Evolutionary conservation across 331 rosid species (phyloP).

Genomic region (Phaseolus coccineus): DNA sequence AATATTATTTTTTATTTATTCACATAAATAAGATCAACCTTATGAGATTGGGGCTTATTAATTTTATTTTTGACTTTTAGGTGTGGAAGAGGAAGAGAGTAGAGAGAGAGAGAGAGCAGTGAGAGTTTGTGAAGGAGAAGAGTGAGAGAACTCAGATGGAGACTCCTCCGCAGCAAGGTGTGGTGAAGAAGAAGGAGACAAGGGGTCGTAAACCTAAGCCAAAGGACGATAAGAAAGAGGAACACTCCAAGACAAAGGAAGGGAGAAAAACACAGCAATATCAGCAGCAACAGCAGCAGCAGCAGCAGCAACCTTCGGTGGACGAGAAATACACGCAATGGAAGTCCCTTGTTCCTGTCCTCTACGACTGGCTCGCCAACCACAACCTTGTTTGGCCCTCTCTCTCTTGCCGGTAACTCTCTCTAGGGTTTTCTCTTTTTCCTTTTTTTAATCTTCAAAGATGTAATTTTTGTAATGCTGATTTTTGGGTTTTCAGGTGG

Average conservation of each 20-base stretch:
- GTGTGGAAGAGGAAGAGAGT: not conserved
- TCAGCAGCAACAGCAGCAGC: constrained; percentile 55
- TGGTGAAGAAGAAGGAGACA: constrained; percentile 92
- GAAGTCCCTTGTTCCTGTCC: constrained; percentile 98
- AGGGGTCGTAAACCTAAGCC: constrained; percentile 96
- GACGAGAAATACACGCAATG: constrained; percentile 95
- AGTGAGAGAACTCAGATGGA: constrained; percentile 56
- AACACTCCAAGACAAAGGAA: constrained; percentile 53
- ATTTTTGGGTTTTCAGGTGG: constrained; percentile 63
- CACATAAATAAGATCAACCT: not conserved
- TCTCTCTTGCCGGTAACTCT: constrained; percentile 89
- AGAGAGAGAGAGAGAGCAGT: not conserved
- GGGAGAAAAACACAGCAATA: constrained; percentile 62
- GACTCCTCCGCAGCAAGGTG: constrained; percentile 51
- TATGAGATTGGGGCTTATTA: too few relatives aligned
- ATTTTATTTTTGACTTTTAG: not conserved
- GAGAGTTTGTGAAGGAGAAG: not conserved
- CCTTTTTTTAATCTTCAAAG: not conserved
- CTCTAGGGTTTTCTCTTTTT: constrained; percentile 39
- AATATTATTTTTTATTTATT: not conserved
- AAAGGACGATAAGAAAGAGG: constrained; percentile 77
- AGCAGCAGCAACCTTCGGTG: constrained; percentile 68
- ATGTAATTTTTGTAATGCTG: not conserved
- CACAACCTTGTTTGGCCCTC: constrained; percentile 99
- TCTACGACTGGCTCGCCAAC: constrained; percentile 98